Base-by-base conservation (phyloP, 1,284 basidiomycete genomes). In the Mycena citricolor region DNA sequence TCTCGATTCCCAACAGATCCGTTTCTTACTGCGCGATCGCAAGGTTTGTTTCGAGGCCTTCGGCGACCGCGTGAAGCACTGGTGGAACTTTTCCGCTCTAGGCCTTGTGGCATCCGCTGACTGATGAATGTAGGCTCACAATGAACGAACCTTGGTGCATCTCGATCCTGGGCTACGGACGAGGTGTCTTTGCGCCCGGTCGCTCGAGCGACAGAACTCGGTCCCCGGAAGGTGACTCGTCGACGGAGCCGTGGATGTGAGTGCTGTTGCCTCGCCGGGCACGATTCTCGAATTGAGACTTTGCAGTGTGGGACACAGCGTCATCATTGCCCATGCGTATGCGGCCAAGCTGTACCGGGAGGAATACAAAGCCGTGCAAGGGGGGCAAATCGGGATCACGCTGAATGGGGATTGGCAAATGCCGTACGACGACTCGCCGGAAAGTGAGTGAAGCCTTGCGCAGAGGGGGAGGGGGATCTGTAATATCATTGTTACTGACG, bases 141-240 rank as follows among this genome's bases (percentile, higher is more conserved):
- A 64, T 84, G 61, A 88, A 88, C 60, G 85, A 89, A 66, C 85
- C 83, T 1, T 87, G 80, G 81, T 82, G 79, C 54, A 69, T 83
- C 42, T 74, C 85, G n/a, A 70, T 80, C 35, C 72, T 85, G 24
- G 86, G 86, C 2, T 82, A 85, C 56, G 79, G 77, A 20, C 69
- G 76, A 31, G 83, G 80, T 20, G 69, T 77, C 3, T 83, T 83
- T 53, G 82, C 83, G 1, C 81, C 82, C n/a, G 82, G 84, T 20
- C 71, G 81, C 43, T 79, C 78, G 42, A 83, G 77, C 58, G 71
- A 84, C 59, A 73, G 81, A 20, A 56, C 58, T 29, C 71, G 73
- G 37, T 81, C 74, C 17, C 55, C 66, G 1, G 75, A 78, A 61
- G 81, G 83, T 36, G 69, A 83, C 57, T 79, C 78, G 33, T 69